phyloP scores from a whole-genome alignment of 768 basidiomycete genomes.

The Roridomyces roridus region DNA sequence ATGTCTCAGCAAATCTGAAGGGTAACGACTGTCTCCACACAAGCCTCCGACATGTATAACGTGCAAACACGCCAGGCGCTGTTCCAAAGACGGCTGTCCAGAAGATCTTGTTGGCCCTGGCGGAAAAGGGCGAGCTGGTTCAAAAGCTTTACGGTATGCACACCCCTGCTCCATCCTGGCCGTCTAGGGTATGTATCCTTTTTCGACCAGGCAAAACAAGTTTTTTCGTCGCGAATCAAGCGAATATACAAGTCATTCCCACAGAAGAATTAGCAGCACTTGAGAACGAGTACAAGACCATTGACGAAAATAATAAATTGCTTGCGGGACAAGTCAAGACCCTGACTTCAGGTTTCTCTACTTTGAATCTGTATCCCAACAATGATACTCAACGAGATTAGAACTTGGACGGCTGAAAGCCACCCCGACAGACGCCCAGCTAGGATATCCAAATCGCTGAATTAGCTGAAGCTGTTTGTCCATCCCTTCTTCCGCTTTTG shows the following conservation, averaged over 20 bases:
- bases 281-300: slow-evolving; percentile 59
- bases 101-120: slow-evolving; percentile 80
- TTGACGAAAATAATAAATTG: slow-evolving; percentile 66
- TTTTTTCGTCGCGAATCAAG: slow-evolving; percentile 88
- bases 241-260: slow-evolving; percentile 68
- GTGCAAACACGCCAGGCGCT: slow-evolving; percentile 48
- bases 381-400: slow-evolving; percentile 38
- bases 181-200: slow-evolving; percentile 9
- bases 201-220: slow-evolving; percentile 72
- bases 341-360: slow-evolving; percentile 47
- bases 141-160: slow-evolving; percentile 82
- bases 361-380: neutral
- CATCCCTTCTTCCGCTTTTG: slow-evolving; percentile 4
- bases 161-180: slow-evolving; percentile 15
- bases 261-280: slow-evolving; percentile 65
- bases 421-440: slow-evolving; percentile 73
- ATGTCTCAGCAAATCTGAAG: slow-evolving; percentile 90
- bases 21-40: slow-evolving; percentile 1
- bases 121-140: slow-evolving; percentile 84
- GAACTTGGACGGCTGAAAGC: slow-evolving; percentile 70
- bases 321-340: slow-evolving; percentile 58
- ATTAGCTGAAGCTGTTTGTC: slow-evolving; percentile 56
- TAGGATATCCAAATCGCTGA: slow-evolving; percentile 61
- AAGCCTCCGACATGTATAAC: neutral
- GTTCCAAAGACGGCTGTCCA: slow-evolving; percentile 85